phyloP scores from a whole-genome alignment of 2,329 filamentous ascomycete genomes.

The Penicillium sp. region DNA sequence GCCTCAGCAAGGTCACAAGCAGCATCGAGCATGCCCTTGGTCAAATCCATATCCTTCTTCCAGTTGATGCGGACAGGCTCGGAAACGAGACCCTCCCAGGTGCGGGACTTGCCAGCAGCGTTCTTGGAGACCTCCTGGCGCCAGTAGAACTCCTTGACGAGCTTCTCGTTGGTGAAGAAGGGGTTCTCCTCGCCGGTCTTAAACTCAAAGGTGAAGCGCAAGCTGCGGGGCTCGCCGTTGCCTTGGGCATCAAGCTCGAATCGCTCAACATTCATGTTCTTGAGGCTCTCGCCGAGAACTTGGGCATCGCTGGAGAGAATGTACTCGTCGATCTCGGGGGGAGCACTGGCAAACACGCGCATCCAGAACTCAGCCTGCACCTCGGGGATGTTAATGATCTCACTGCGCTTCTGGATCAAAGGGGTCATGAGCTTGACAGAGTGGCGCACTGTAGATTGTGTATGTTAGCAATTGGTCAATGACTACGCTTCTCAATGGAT shows the following conservation, averaged over 20 bases:
- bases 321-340: slow-evolving; percentile 81
- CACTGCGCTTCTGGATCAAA: slow-evolving; percentile 73
- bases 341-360: slow-evolving; percentile 85
- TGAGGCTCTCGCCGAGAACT: slow-evolving; percentile 67
- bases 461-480: neutral
- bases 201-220: slow-evolving; percentile 77
- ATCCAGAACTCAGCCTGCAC: slow-evolving; percentile 74
- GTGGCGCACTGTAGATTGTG: slow-evolving; percentile 60
- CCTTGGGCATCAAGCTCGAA: slow-evolving; percentile 67
- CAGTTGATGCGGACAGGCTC: slow-evolving; percentile 86
- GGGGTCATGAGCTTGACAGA: slow-evolving; percentile 66
- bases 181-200: slow-evolving; percentile 62
- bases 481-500: neutral
- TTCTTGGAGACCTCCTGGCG: slow-evolving; percentile 56
- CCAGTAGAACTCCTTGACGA: slow-evolving; percentile 93
- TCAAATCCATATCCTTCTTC: slow-evolving; percentile 84
- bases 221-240: slow-evolving; percentile 73
- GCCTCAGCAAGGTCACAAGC: slow-evolving; percentile 69
- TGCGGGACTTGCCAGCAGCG: slow-evolving; percentile 49
- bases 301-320: slow-evolving; percentile 73
- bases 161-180: slow-evolving; percentile 70
- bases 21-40: slow-evolving; percentile 72
- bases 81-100: slow-evolving; percentile 73
- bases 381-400: slow-evolving; percentile 65
- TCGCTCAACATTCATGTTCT: slow-evolving; percentile 68